These are phyloP conservation scores for Evansstolkia leycettana DNA, from an alignment of 495 filamentous ascomycete species.

Conservation along the genomic window DNA sequence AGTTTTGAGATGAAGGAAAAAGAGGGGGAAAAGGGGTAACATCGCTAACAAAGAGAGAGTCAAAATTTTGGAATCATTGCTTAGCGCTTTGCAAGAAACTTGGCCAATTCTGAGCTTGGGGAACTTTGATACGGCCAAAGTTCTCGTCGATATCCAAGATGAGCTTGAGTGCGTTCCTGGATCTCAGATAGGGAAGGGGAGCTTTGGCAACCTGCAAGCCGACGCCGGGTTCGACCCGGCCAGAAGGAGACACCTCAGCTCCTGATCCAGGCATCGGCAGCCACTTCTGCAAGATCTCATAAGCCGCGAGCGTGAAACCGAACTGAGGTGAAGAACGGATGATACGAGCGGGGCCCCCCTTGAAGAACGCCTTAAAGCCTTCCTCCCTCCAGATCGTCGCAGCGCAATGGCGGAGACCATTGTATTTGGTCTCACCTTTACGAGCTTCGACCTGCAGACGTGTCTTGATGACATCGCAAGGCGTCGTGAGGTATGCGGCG, in stretches of 20 bases:
- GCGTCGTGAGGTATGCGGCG: conserved; percentile 92
- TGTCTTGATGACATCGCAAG: conserved; percentile 98
- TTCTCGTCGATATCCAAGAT: conserved; percentile 89
- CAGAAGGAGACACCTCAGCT: conserved; percentile 29
- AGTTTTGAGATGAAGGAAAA: no score
- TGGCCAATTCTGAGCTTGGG: conserved; percentile 35
- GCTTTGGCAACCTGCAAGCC: conserved; percentile 46
- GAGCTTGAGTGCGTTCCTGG: conserved; percentile 90
- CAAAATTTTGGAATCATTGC: conserved; percentile 17
- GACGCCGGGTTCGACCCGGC: conserved; percentile 40
- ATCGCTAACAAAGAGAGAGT: conserved; percentile 20
- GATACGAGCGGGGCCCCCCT: conserved; percentile 91
- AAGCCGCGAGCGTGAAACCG: conserved; percentile 90
- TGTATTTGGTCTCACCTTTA: conserved; percentile 84
- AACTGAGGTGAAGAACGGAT: conserved; percentile 92
- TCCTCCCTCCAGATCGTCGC: conserved; percentile 75
- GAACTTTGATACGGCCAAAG: conserved; percentile 60
- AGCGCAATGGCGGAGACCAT: conserved; percentile 76
- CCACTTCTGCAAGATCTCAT: conserved; percentile 76
- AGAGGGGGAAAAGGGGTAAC: conserved; percentile 1
- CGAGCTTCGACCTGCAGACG: conserved; percentile 93
- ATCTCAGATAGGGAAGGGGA: conserved; percentile 70
- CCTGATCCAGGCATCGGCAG: conserved; percentile 68
- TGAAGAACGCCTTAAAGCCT: conserved; percentile 94
- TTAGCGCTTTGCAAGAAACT: conserved; percentile 24